A percentile compares a stretch with the other conserved stretches of the same genome.
phyloP scores from a whole-genome alignment of 2,329 filamentous ascomycete species.

The Clonostachys rhizophaga region DNA sequence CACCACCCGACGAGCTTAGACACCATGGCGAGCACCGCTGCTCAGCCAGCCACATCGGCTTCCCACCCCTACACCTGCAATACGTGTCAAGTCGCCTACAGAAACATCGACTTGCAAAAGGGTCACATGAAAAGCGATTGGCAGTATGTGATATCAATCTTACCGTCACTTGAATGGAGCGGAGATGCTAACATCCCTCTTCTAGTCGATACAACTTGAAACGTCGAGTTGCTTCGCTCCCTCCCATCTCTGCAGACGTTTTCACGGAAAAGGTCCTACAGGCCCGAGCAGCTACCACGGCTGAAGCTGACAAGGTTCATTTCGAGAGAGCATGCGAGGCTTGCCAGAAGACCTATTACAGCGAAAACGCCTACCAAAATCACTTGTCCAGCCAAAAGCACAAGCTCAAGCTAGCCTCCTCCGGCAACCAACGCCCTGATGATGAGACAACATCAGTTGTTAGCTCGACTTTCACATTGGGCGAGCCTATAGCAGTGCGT shows the following conservation, averaged over 20 bases:
- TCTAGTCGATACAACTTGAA: constrained; percentile 90
- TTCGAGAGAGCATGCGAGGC: constrained; percentile 79
- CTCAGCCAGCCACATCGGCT: constrained; percentile 25
- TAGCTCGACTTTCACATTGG: constrained; percentile 87
- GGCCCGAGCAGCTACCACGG: constrained; percentile 78
- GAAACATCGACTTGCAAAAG: constrained; percentile 87
- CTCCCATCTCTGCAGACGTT: constrained; percentile 84
- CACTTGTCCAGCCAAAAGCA: constrained; percentile 91
- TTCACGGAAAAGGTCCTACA: constrained; percentile 96
- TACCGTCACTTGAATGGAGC: background rate
- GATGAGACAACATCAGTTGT: constrained; percentile 79
- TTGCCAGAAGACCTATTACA: constrained; percentile 92
- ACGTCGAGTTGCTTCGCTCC: constrained; percentile 83
- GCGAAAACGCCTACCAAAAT: constrained; percentile 92
- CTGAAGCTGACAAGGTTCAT: constrained; percentile 81
- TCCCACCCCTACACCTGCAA: constrained; percentile 96
- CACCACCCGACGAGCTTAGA: background rate
- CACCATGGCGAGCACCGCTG: constrained; percentile 40
- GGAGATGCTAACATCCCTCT: background rate
- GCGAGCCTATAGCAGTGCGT: constrained; percentile 60
- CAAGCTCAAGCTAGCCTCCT: constrained; percentile 51
- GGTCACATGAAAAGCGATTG: constrained; percentile 98
- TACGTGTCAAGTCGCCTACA: constrained; percentile 94
- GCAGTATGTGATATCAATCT: constrained; percentile 65
- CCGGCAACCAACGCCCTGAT: constrained; percentile 34